phyloP scores from a whole-genome alignment of 768 basidiomycete species.

The Cystobasidium tubakii region DNA sequence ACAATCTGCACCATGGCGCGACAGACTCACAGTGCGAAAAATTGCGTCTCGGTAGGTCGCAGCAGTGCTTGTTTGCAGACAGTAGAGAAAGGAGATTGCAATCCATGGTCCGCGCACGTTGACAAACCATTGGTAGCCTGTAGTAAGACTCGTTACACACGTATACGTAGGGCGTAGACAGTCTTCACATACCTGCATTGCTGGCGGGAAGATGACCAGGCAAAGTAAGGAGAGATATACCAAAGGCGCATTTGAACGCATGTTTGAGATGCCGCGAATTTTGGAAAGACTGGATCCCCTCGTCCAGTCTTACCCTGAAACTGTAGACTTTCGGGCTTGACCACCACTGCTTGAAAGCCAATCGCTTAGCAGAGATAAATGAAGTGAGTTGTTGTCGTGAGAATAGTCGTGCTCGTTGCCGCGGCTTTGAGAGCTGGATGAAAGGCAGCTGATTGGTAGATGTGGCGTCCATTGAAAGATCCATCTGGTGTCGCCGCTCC shows the following conservation, averaged over 20 bases:
- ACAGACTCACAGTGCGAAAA: slow-evolving; percentile 10
- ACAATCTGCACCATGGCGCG: too few relatives aligned
- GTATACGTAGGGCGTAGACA: not conserved
- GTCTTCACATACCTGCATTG: not conserved
- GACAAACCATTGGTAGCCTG: slow-evolving; percentile 24
- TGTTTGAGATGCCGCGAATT: slow-evolving; percentile 28
- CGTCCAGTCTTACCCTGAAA: not conserved
- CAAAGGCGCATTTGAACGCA: slow-evolving; percentile 12
- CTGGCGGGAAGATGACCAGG: slow-evolving; percentile 24
- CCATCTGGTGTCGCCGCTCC: not conserved
- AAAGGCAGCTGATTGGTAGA: not conserved
- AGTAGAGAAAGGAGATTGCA: slow-evolving; percentile 24
- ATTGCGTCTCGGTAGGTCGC: slow-evolving; percentile 26
- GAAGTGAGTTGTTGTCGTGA: not conserved
- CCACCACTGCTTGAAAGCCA: not conserved
- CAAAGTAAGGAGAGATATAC: slow-evolving; percentile 24
- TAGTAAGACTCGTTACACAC: not conserved
- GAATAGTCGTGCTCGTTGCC: not conserved
- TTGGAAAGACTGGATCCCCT: not conserved
- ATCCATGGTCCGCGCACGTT: slow-evolving; percentile 15
- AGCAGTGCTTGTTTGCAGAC: slow-evolving; percentile 30
- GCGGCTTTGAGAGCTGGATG: not conserved
- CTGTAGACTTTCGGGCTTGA: not conserved
- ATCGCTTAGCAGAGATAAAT: not conserved
- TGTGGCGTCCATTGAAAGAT: not conserved